These are phyloP conservation scores for Aspergillus heteromorphus DNA, from an alignment of 495 filamentous ascomycete species.

Conservation along the genomic window DNA sequence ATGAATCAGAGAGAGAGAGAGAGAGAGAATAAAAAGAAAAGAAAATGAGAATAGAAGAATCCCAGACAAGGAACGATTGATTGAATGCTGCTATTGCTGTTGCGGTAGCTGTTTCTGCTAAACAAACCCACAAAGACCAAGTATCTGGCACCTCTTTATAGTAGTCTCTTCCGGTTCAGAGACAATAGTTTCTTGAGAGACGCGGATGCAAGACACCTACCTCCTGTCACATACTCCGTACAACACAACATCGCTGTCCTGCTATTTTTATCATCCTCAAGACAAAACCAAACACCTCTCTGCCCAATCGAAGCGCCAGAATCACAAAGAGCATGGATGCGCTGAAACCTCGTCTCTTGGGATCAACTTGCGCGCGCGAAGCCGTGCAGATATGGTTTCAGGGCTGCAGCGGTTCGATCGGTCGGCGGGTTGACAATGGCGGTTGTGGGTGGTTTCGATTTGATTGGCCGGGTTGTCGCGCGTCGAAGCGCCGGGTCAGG, in stretches of 20 bases:
- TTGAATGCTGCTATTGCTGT: background rate
- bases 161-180: background rate
- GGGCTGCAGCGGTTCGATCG: background rate
- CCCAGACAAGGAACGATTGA: no score
- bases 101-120: background rate
- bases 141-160: background rate
- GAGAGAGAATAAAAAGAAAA: background rate
- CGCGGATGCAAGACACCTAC: no score
- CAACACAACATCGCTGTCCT: background rate
- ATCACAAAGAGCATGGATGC: background rate
- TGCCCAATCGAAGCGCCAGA: background rate
- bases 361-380: background rate
- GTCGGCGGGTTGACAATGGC: background rate
- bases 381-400: background rate
- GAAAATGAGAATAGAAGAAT: background rate
- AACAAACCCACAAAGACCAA: background rate
- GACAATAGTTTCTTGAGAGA: no score
- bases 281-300: background rate
- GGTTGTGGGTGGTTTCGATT: background rate
- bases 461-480: background rate
- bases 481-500: background rate
- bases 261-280: conserved; percentile 4
- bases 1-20: conserved; percentile 17
- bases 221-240: no score
- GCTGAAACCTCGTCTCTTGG: background rate